Evolutionary conservation across 2,329 filamentous ascomycete genomes (phyloP), one percentile per base, ranked within the genome.

Genomic region (Pyricularia grisea): DNA sequence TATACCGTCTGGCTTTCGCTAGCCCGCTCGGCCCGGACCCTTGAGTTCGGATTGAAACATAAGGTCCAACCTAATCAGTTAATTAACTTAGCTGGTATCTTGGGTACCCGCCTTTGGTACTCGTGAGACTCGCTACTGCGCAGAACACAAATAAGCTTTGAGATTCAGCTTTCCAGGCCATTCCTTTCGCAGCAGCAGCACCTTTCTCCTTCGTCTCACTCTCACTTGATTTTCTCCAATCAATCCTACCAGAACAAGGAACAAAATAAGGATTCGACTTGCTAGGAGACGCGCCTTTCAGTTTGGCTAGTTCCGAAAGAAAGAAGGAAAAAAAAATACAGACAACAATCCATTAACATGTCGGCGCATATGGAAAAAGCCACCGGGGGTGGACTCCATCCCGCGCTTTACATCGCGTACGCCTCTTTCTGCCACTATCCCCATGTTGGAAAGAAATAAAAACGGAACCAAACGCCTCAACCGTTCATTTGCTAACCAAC

Each of bases 351-450:
- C 27, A 58, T 23, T 31, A 67, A 11, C 23, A 64, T 67, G 68
- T 65, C 68, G 36, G n/a, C 68, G 12, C 67, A 67, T 60, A 71
- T 70, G 63, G 77, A 79, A 68, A 78, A 78, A 72, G 70, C 76
- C 67, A 71, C 71, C 28, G 60, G 69, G 63, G 70, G 69, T 55
- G 67, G 70, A 23, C 66, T 79, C 42, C 78, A 80, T 71, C 77
- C 79, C 2, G 74, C 78, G 58, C 73, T 79, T 71, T 79, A 76
- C 72, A 78, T 79, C 67, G 73, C 74, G 78, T 79, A 74, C 64
- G 77, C 50, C 55, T 14, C 31, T 60, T 17, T 25, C 12, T 17
- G 20, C 66, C 33, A 17, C 68, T 42, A 50, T 50, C 42, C 42
- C 42, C 33, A 36, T 36, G 33, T 50, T 50, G 42, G 42, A 50